Base-by-base conservation (phyloP, 1,139 yeast genomes). In the Candida mesenterica region DNA sequence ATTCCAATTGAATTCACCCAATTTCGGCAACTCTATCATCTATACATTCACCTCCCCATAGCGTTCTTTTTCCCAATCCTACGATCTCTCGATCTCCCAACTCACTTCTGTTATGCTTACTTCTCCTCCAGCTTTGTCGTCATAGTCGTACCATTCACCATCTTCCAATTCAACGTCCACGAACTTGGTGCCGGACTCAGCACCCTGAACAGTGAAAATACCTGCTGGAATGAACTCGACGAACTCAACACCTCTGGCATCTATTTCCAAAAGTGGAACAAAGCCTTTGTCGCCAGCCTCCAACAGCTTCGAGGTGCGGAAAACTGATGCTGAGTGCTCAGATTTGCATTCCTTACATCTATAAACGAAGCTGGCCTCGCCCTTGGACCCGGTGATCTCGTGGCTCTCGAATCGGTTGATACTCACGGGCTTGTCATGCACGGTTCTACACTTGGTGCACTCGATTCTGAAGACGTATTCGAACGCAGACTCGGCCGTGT, bases 61-160 rank as follows among this genome's bases (percentile, higher is more conserved):
- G n/a, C n/a, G n/a, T n/a, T n/a, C n/a, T n/a, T n/a, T n/a, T n/a
- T n/a, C n/a, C n/a, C n/a, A n/a, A n/a, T n/a, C n/a, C n/a, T 27
- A 42, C 5, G 34, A 30, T 15, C 49, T 37, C 20, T 50, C 40
- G 22, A 55, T 46, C 8, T 67, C 72, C 86, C 95, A 89, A 36
- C 65, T 55, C 14, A 81, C 71, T 6, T 87, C 92, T 2, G 85
- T 78, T 12, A 92, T 74, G 27, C 94, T 79, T 15, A 89, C 97
- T 57, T 92, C 97, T 18, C 68, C 77, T 8, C 79, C 77, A 4
- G 86, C 82, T 51, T 81, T 77, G 41, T 92, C 97, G 55, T 92
- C 97, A 55, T 90, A 94, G 52, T 92, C 98, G 56, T 82, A 92
- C 95, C 96, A 90, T 55, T 92, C 97, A 30, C 76, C 79, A 28